Percentiles rank a stretch among this genome's conserved stretches.
Evolutionary conservation across 192 early-diverging fungal species (phyloP).

Genomic region (Backusella mclennaniae): DNA sequence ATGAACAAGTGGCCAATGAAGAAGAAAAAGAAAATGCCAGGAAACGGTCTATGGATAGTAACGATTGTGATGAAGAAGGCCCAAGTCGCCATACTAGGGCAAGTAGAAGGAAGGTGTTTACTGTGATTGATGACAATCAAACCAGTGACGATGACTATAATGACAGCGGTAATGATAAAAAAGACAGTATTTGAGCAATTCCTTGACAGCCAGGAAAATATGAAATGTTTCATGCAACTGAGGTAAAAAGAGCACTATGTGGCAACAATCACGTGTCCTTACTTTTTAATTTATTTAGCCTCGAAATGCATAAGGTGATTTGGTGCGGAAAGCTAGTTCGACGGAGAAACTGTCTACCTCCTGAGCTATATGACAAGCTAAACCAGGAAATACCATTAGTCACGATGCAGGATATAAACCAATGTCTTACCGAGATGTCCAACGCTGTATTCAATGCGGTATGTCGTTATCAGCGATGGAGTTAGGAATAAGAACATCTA

Average conservation of each 20-base stretch:
- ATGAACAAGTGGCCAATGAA: conserved; percentile 14
- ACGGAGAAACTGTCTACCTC: conserved; percentile 11
- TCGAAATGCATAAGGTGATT: conserved; percentile 15
- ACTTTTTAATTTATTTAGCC: conserved; percentile 1
- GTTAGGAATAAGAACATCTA: too few relatives aligned
- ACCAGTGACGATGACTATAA: conserved; percentile 7
- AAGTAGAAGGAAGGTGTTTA: conserved; percentile 11
- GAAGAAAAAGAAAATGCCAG: conserved; percentile 9
- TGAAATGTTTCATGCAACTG: conserved; percentile 7
- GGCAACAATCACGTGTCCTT: conserved; percentile 8
- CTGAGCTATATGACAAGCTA: conserved; percentile 13
- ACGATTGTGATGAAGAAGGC: conserved; percentile 6
- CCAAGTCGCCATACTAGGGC: conserved; percentile 7
- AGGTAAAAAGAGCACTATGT: conserved; percentile 10
- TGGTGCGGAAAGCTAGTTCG: conserved; percentile 9
- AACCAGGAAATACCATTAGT: conserved; percentile 16
- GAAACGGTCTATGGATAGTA: conserved; percentile 10
- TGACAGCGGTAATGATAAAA: background rate
- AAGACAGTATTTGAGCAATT: conserved; percentile 7
- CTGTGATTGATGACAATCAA: conserved; percentile 3
- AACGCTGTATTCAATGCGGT: too few relatives aligned
- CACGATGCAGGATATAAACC: too few relatives aligned
- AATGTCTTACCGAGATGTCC: too few relatives aligned
- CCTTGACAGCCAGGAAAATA: conserved; percentile 11
- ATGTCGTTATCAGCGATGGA: too few relatives aligned